These are phyloP conservation scores for Blastobotrys proliferans DNA, from an alignment of 1,139 yeast species.

Conservation along the genomic window DNA sequence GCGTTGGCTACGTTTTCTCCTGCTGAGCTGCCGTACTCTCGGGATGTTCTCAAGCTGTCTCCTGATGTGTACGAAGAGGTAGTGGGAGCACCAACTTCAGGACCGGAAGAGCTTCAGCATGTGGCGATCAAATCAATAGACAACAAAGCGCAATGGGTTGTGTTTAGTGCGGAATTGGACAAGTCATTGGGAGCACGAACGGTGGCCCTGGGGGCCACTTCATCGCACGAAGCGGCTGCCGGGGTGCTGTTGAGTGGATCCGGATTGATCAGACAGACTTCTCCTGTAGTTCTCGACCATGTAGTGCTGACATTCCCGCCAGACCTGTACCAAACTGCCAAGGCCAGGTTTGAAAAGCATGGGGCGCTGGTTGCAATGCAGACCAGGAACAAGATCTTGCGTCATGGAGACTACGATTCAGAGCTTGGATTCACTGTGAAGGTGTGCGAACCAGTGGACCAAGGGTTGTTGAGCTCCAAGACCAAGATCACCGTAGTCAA, in stretches of 20 bases:
- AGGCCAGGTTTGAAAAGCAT: constrained; percentile 13
- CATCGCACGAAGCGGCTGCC: constrained; percentile 9
- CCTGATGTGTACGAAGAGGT: constrained; percentile 17
- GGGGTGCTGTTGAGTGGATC: constrained; percentile 16
- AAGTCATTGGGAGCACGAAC: constrained; percentile 19
- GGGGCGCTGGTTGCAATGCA: constrained; percentile 1
- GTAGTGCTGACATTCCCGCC: constrained; percentile 26
- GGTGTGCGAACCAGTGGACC: constrained; percentile 69
- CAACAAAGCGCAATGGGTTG: constrained; percentile 18
- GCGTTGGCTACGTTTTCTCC: constrained; percentile 3
- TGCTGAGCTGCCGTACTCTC: neutral
- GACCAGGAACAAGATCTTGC: constrained; percentile 19
- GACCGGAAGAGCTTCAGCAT: constrained; percentile 6
- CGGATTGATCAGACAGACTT: constrained; percentile 20
- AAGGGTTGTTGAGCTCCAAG: constrained; percentile 47
- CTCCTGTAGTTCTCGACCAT: constrained; percentile 22
- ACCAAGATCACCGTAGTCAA: constrained; percentile 56
- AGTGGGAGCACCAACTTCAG: constrained; percentile 9
- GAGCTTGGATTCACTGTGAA: constrained; percentile 36
- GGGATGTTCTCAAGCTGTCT: constrained; percentile 16
- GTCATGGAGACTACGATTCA: constrained; percentile 30
- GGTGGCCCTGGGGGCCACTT: constrained; percentile 18
- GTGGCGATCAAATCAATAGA: constrained; percentile 19
- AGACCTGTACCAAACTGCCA: constrained; percentile 22
- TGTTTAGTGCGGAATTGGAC: constrained; percentile 19